These are phyloP conservation scores for Ailanthus altissimus DNA, from an alignment of 345 rosid genomes.

Conservation along the genomic window DNA sequence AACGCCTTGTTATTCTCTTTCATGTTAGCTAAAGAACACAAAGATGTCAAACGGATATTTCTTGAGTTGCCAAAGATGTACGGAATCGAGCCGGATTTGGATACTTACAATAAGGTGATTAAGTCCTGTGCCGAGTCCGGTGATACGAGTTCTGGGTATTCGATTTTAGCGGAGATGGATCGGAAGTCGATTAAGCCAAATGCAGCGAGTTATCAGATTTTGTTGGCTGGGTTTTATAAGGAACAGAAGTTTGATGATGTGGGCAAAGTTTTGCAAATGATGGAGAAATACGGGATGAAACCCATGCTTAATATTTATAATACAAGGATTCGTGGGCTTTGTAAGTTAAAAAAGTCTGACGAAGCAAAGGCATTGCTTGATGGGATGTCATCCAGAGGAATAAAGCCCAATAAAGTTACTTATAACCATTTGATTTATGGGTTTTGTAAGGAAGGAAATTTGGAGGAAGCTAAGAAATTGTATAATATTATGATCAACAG, in stretches of 20 bases:
- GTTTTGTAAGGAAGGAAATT: conserved; percentile 58
- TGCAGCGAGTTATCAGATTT: conserved; percentile 43
- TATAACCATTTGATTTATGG: conserved; percentile 70
- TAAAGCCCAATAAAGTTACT: conserved; percentile 50
- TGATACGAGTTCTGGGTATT: conserved; percentile 58
- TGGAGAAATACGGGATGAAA: conserved; percentile 46
- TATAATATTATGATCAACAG: conserved; percentile 50
- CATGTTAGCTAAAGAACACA: conserved; percentile 56
- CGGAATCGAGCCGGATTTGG: conserved; percentile 55
- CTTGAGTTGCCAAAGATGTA: conserved; percentile 61
- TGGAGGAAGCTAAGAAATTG: conserved; percentile 66
- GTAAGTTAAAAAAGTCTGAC: conserved; percentile 51
- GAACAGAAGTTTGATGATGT: conserved; percentile 79
- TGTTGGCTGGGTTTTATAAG: conserved; percentile 64
- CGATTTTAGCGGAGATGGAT: conserved; percentile 77
- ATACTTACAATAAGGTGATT: conserved; percentile 64
- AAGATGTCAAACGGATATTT: conserved; percentile 62
- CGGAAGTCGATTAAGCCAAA: conserved; percentile 58
- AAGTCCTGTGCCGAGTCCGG: conserved; percentile 56
- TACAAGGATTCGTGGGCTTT: conserved; percentile 64
- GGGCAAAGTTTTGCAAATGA: conserved; percentile 59
- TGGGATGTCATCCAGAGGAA: conserved; percentile 47
- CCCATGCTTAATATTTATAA: conserved; percentile 51
- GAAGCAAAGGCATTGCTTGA: conserved; percentile 69
- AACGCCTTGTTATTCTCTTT: conserved; percentile 74